Evolutionary conservation across 164 flowering plant species (phyloP), one percentile per base, ranked within the genome.

Genomic region (Pachysandra terminalis): DNA sequence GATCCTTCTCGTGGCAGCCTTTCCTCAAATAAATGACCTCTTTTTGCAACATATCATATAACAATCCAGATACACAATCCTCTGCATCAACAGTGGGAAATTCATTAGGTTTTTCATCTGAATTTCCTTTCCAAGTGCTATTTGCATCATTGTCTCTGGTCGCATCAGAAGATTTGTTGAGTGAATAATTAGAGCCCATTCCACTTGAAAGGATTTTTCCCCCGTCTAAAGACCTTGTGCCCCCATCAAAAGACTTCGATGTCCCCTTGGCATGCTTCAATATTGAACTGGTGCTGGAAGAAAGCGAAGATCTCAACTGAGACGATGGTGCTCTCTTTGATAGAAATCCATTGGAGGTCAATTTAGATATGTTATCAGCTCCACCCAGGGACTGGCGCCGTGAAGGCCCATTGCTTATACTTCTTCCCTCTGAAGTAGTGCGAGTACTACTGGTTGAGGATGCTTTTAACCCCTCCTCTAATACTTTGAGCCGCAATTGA

Each of bases 211-310:
- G 79, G 24, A 73, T 61, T 66, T 84, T 89, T 17, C 80, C 77
- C 77, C 89, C 73, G 68, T 88, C 90, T 58, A 79, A 63, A 52
- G 91, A 82, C 74, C 91, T 77, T 58, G 86, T 77, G 35, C 94
- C 94, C 63, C 94, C 94, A 80, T 89, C 94, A 78, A 89, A 89
- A 64, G 94, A 89, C 78, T 81, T 87, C 63, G 94, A 89, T 55
- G 86, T 78, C 48, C 90, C 90, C 76, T 84, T 89, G 49, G 90
- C 91, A 78, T 87, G 85, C 71, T 73, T 89, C 72, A 89, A 70
- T 54, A 89, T 77, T 35, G 85, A 15, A 75, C 82, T 81, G 61
- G 80, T 73, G 61, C 84, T 74, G 69, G 87, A 82, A 56, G 88
- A 70, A 60, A 68, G 10, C 37, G 7, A 79, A 19, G 84, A 79